Evolutionary conservation across 2,329 filamentous ascomycete genomes (phyloP), one percentile per base, ranked within the genome.

Genomic region (Pseudocercospora musae): DNA sequence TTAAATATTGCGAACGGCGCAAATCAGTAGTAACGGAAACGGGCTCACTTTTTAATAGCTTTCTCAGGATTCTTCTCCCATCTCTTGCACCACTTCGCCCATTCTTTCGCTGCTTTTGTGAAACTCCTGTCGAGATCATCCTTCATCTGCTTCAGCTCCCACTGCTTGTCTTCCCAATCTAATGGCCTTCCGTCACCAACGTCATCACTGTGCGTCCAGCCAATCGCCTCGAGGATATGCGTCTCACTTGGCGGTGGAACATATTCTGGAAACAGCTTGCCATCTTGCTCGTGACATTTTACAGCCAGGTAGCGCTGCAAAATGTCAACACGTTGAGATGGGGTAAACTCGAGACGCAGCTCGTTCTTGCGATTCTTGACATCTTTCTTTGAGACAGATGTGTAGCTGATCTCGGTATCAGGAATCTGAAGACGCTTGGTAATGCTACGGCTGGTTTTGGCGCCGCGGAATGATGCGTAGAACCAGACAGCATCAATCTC

Each of bases 401-500:
- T 54, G 15, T 54, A 54, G 52, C 18, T 54, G 52, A 54, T 40
- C 13, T 54, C 52, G 10, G 52, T 54, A 18, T 54, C 52, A 20
- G 62, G 37, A 7, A 54, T 60, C 21, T 66, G 67, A 1, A 81
- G 66, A 4, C 77, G 73, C 63, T 77, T 78, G 5, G 77, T 77
- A 20, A 80, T 74, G 10, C 68, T 73, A 13, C 75, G 71, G 40
- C 75, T 76, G 1, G 75, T 77, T 62, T 78, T 76, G 9, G 78
- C 77, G 15, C 79, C 79, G 7, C 76, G 74, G 78, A 80, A 82
- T 74, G 78, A 80, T 66, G 73, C 70, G 63, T 76, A 75, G 21
- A 63, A 27, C 75, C 74, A 77, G 3, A 76, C 75, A 2, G 67
- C 68, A 21, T 77, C 74, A 15, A 77, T 70, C 57, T 77, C 74